phyloP scores from a whole-genome alignment of 257 asterid species.

The Thymus mandschuricus region DNA sequence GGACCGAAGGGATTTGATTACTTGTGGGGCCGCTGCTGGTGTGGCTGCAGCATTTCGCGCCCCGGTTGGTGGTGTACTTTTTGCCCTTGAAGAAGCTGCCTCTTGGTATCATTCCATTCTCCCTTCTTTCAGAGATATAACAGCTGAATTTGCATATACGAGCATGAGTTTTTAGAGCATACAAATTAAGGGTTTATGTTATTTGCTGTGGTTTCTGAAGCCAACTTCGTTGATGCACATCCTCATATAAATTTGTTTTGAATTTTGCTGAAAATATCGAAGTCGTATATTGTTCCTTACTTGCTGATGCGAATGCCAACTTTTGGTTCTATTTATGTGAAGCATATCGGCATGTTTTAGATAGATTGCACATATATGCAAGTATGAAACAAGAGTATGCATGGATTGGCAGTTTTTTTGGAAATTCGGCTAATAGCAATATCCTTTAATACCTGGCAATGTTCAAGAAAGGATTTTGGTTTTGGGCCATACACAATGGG shows the following conservation, averaged over 20 bases:
- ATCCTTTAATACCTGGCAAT: conserved; percentile 6
- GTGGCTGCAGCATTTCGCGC: conserved; percentile 99
- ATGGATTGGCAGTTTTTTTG: conserved; percentile 1
- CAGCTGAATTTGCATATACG: background rate
- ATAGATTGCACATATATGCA: conserved; percentile 1
- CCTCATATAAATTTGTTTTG: background rate
- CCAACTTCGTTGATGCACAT: conserved; percentile 9
- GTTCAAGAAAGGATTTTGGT: background rate
- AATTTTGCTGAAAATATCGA: background rate
- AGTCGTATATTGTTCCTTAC: background rate
- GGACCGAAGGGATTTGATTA: conserved; percentile 94
- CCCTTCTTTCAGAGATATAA: conserved; percentile 17
- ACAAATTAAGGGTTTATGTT: background rate
- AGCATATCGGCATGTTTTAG: conserved; percentile 17
- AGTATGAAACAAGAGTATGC: conserved; percentile 9
- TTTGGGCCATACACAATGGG: conserved; percentile 1
- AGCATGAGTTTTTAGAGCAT: background rate
- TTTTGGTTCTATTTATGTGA: conserved; percentile 11
- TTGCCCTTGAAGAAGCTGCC: conserved; percentile 99
- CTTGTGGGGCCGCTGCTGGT: conserved; percentile 99
- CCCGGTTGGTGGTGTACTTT: conserved; percentile 99
- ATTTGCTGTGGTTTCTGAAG: conserved; percentile 15
- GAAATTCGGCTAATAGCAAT: background rate
- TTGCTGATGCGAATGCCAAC: conserved; percentile 1
- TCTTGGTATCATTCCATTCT: conserved; percentile 64